Base-by-base conservation (phyloP, 2,329 filamentous ascomycete species). In the Botrytis paeoniae region DNA sequence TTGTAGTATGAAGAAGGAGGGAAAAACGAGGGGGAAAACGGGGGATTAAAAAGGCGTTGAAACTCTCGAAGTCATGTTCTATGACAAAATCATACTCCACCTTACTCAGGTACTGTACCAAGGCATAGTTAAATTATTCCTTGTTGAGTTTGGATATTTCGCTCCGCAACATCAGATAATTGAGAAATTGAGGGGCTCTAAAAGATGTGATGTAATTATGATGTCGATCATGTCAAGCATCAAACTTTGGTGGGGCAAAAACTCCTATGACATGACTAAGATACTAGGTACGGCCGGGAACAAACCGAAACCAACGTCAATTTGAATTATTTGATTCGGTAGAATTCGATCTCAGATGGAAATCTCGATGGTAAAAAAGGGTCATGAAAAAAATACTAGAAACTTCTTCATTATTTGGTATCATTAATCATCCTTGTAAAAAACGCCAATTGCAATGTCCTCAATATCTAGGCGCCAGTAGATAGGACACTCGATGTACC, bases 381-480 rank as follows among this genome's bases (percentile, higher is more conserved):
- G 18, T 22, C 35, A 8, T 20, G 16, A 32, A 22, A 71, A 65
- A 64, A 48, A 20, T 16, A 39, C 22, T 59, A 62, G 54, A 62
- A 69, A 48, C 29, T 70, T 69, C 63, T 73, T 73, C 63, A 39
- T 61, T n/a, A 71, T 68, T 29, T 79, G 79, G 78, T 80, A 80
- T 80, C 79, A 75, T 79, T 75, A 77, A 74, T 79, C 75, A 75
- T 78, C 64, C 74, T 37, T 72, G 73, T 63, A 74, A 62, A 57
- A 54, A 73, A 78, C 77, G 75, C 76, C 78, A 61, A 60, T 60
- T 69, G 48, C 60, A 69, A 59, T 62, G 60, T 62, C 60, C 60
- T 62, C 60, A 62, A 62, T 62, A 39, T 39, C 14, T n/a, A 62
- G 37, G 22, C 35, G 60, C 60, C 60, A 41, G 35, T 62, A 39